These are phyloP conservation scores for Colletotrichum sidae DNA, from an alignment of 2,329 filamentous ascomycete genomes.

Conservation along the genomic window DNA sequence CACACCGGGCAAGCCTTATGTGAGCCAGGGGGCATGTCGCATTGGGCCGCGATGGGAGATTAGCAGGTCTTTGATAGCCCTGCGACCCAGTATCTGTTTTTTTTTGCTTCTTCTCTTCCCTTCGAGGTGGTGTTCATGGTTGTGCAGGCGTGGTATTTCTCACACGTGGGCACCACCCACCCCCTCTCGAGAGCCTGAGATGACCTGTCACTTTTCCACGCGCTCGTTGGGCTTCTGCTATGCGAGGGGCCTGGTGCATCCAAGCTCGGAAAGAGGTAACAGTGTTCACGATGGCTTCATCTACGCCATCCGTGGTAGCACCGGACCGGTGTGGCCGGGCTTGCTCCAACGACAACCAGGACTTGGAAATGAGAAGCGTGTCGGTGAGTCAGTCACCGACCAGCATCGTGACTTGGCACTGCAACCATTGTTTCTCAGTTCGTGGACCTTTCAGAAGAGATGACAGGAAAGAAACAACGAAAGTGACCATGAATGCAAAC, in stretches of 20 bases:
- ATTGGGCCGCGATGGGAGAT: constrained; percentile 30
- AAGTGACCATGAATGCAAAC: too few relatives aligned
- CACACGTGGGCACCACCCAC: neutral
- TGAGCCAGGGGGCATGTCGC: neutral
- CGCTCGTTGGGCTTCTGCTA: neutral
- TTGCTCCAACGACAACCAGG: neutral
- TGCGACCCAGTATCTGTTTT: neutral
- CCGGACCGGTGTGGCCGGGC: constrained; percentile 1
- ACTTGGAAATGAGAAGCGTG: neutral
- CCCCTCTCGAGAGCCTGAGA: neutral
- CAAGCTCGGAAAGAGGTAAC: neutral
- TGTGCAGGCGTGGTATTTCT: constrained; percentile 5
- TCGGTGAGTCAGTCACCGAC: neutral
- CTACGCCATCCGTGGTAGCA: neutral
- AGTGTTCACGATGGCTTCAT: constrained; percentile 26
- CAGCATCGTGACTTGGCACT: too few relatives aligned
- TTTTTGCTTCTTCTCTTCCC: neutral
- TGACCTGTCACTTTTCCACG: constrained; percentile 14
- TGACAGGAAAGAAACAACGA: too few relatives aligned
- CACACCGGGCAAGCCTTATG: constrained; percentile 6
- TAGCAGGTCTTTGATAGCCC: neutral
- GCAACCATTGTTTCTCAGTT: too few relatives aligned
- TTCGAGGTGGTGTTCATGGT: neutral
- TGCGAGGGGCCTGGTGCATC: neutral
- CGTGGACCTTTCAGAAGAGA: too few relatives aligned